Conservation (phyloP, 805 yeast species). For the Lipomyces sp. region DNA sequence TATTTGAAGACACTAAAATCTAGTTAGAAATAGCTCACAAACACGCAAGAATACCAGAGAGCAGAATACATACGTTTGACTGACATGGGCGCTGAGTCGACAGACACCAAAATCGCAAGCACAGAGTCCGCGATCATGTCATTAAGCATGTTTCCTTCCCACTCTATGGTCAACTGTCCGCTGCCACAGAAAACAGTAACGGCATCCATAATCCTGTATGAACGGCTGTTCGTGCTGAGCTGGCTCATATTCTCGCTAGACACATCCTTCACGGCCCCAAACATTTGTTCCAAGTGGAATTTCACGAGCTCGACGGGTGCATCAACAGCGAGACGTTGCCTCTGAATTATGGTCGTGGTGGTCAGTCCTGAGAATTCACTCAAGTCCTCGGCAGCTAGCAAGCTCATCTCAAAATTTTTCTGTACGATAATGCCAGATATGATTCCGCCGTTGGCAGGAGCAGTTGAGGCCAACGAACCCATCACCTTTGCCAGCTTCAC, state of each 20-base stretch:
- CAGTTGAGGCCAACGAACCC: slow-evolving; percentile 54
- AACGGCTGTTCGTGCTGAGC: too few relatives aligned
- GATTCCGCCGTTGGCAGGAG: slow-evolving; percentile 45
- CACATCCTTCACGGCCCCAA: slow-evolving; percentile 70
- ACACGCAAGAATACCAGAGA: too few relatives aligned
- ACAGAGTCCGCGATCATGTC: slow-evolving; percentile 95
- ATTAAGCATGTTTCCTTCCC: slow-evolving; percentile 85
- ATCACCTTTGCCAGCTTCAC: slow-evolving; percentile 76
- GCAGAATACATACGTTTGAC: slow-evolving; percentile 51
- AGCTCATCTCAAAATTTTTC: slow-evolving; percentile 80
- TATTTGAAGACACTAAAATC: too few relatives aligned
- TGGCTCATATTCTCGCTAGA: slow-evolving; percentile 45
- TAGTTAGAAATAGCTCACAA: too few relatives aligned
- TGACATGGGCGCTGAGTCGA: slow-evolving; percentile 92
- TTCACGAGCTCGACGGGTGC: slow-evolving; percentile 76
- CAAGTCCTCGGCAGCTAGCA: slow-evolving; percentile 80
- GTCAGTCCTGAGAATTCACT: slow-evolving; percentile 85
- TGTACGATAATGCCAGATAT: slow-evolving; percentile 86
- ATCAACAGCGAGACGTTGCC: slow-evolving; percentile 71
- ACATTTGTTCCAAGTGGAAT: slow-evolving; percentile 95
- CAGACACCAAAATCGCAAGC: slow-evolving; percentile 82
- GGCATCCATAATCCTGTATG: slow-evolving; percentile 55
- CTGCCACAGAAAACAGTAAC: slow-evolving; percentile 51
- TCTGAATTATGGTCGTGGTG: slow-evolving; percentile 77
- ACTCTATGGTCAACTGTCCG: slow-evolving; percentile 65